Evolutionary conservation across 208 protist species (phyloP), one percentile per base, ranked within the genome.

Genomic region (Leishmania braziliensis): DNA sequence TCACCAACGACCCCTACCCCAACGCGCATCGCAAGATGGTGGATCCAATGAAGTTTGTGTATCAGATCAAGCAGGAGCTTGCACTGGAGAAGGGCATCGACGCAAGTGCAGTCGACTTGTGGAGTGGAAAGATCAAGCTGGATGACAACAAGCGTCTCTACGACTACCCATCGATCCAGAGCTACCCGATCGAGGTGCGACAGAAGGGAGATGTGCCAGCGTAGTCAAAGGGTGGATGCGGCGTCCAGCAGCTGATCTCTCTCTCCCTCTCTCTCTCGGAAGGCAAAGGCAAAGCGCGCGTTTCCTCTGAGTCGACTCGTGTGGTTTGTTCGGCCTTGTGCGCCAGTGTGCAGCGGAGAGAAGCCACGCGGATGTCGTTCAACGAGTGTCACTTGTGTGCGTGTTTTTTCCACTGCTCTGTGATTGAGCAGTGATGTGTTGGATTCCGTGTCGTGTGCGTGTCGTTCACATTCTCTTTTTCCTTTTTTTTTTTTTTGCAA

Each of bases 11-110:
- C 73, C 95, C 95, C 20, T 97, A 98, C 84, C 95, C 95, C 3
- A 97, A 97, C 78, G 95, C 93, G 29, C 88, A 95, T 63, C 84
- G 95, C 53, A 97, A 97, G 88, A 98, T 98, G 95, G 88, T 97
- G 16, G 95, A 98, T 80, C 92, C 95, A 46, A 97, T 97, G 93
- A 96, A 96, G 87, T 93, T 90, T 77, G 94, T 98, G 58, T 90
- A 90, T 81, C 88, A 98, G 80, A 86, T 98, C 33, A 97, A 98
- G 85, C 86, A 93, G 77, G 93, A 98, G 73, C 77, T 98, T 63
- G 87, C 92, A 10, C 39, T 89, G 29, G 95, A 97, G 75, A 96
- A 96, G 84, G 94, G 94, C 58, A 94, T 98, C 78, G 91, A 97
- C 81, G 79, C 91, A 0, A 88, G 66, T 69, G 83, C 81, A 23